Conservation (phyloP, 306 rosid species). For the Begonia peltatifolia region DNA sequence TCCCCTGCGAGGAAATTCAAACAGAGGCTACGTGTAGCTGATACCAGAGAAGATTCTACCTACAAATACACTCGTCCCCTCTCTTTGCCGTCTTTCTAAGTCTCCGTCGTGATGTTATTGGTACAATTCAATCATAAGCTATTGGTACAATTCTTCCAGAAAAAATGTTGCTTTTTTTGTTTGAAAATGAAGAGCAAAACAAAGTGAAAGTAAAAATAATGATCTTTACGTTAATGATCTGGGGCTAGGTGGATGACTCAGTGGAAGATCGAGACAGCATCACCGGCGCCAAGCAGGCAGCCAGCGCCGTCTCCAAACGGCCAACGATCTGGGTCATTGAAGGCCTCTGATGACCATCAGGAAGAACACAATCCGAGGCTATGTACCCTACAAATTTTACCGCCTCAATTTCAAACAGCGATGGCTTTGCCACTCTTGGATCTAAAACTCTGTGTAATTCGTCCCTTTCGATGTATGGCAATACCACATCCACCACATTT, state of each 20-base stretch:
- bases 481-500: constrained; percentile 69
- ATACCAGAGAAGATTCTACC: no score
- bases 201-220: no score
- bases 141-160: no score
- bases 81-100: no score
- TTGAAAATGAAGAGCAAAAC: no score
- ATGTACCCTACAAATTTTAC: constrained; percentile 66
- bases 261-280: constrained; percentile 24
- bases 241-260: constrained; percentile 14
- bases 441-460: constrained; percentile 73
- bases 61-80: no score
- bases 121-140: no score
- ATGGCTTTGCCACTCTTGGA: constrained; percentile 47
- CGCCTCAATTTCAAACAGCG: constrained; percentile 70
- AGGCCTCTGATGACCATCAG: constrained; percentile 61
- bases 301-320: constrained; percentile 49
- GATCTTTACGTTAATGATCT: no score
- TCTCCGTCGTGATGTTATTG: no score
- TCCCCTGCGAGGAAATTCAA: no score
- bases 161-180: no score
- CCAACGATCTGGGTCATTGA: constrained; percentile 42
- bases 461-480: constrained; percentile 49
- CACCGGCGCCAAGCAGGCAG: constrained; percentile 37
- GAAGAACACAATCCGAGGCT: constrained; percentile 60
- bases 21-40: no score